Base-by-base conservation (phyloP, 2,329 filamentous ascomycete species). In the Neonectria hederae region DNA sequence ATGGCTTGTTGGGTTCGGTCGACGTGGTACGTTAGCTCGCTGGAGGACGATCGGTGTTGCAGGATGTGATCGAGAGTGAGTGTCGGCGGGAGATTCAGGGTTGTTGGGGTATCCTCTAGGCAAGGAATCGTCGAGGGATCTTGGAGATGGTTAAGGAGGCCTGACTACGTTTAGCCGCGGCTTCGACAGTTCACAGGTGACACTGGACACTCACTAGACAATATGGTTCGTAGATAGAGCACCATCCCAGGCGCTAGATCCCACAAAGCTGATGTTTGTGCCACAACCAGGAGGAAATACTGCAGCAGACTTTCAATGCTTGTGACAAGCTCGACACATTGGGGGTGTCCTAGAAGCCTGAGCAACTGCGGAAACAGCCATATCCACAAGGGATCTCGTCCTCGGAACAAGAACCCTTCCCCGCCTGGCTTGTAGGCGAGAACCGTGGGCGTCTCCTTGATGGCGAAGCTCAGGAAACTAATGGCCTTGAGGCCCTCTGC, bases 381-480 rank as follows among this genome's bases (percentile, higher is more conserved):
- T 42, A 86, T 75, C 84, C 90, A 92, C 45, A 91, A 81, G 5
- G 91, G 85, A 65, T 90, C 88, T 42, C 79, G 78, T 17, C 89
- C 86, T 43, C 86, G 81, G 54, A 84, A 83, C 59, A 88, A 75
- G 49, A 84, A 82, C 4, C 77, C 76, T 46, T 79, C 79, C 3
- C 73, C 72, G 21, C 79, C 75, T 11, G 81, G 78, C 28, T 76
- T 77, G 63, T 82, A 83, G 21, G 84, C 79, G 28, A 95, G 81
- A n/a, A 94, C 86, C 40, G 84, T 81, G 2, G 92, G 93, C 8
- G 90, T 92, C 73, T 94, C 92, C 66, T 88, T 86, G 68, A 97
- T 85, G 3, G 92, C 92, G 55, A 91, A 86, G 62, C 87, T 86
- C 48, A 97, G 84, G 56, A 97, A 94, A 69, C 91, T 88, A 52